phyloP scores from a whole-genome alignment of 164 flowering plant species.

The Aristolochia contorta region DNA sequence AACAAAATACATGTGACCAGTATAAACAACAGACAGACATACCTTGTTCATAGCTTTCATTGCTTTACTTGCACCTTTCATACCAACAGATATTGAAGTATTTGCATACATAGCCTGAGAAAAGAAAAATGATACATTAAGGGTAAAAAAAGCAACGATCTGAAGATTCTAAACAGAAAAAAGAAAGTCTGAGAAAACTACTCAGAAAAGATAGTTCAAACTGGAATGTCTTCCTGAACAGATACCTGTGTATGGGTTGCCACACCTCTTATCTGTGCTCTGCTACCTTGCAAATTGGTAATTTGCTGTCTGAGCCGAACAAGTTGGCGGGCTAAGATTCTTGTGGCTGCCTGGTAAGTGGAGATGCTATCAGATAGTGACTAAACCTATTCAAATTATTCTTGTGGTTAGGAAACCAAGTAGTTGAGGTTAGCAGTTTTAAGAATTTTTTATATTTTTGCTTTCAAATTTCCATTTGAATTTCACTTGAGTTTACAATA shows the following conservation, averaged over 20 bases:
- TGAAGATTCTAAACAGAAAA: not conserved
- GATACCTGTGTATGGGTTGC: slow-evolving; percentile 88
- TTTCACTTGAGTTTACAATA: no score
- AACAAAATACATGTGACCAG: no score
- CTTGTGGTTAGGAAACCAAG: no score
- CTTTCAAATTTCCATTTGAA: no score
- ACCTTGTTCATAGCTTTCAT: slow-evolving; percentile 92
- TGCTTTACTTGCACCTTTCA: slow-evolving; percentile 94
- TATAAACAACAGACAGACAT: not conserved
- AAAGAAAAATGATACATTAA: not conserved
- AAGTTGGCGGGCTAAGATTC: slow-evolving; percentile 89
- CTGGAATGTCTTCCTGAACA: not conserved
- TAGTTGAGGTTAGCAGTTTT: no score
- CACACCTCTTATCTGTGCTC: slow-evolving; percentile 94
- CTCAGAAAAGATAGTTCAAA: not conserved
- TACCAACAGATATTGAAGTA: slow-evolving; percentile 82
- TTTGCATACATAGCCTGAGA: slow-evolving; percentile 79
- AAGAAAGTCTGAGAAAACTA: not conserved
- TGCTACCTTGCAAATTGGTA: slow-evolving; percentile 88
- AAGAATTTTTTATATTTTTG: no score
- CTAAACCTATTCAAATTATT: no score
- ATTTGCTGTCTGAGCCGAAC: slow-evolving; percentile 87
- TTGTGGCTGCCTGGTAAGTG: slow-evolving; percentile 67
- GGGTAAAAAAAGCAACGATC: not conserved
- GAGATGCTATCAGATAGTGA: not conserved